Evolutionary conservation across 371 early-diverging fungal genomes (phyloP).

Genomic region (Funneliformis caledonium): DNA sequence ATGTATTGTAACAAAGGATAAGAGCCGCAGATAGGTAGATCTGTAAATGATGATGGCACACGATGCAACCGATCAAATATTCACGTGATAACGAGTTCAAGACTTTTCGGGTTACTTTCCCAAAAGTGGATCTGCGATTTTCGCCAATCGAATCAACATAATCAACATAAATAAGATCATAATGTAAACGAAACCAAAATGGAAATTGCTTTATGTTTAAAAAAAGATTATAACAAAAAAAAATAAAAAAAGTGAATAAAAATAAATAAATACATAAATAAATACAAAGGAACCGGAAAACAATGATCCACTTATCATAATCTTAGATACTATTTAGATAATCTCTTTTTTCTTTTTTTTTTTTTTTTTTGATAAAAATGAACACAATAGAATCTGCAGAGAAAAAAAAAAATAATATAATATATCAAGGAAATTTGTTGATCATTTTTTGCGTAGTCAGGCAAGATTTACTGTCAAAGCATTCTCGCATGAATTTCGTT

Average conservation of each 20-base stretch:
- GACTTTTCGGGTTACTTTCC: too few species aligned
- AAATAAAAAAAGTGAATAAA: too few species aligned
- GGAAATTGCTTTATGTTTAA: not conserved
- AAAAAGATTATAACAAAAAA: too few species aligned
- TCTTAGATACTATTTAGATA: not conserved
- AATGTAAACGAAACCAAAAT: not conserved
- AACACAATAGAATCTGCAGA: not conserved
- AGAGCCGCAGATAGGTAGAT: too few species aligned
- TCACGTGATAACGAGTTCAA: not conserved
- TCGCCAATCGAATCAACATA: not conserved
- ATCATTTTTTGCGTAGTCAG: not conserved
- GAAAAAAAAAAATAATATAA: not conserved
- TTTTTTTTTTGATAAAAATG: not conserved
- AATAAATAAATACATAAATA: not conserved
- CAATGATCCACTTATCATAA: not conserved
- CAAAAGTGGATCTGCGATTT: too few species aligned
- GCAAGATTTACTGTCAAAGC: conserved; percentile 3
- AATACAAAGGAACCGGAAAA: not conserved
- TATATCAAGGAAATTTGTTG: not conserved
- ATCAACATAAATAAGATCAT: not conserved
- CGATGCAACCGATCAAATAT: not conserved
- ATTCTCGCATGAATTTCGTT: not conserved
- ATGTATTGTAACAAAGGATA: too few species aligned
- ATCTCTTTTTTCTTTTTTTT: not conserved
- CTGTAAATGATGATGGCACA: too few species aligned